Evolutionary conservation across 2,329 filamentous ascomycete genomes (phyloP).

Genomic region (Phialemoniopsis sp.): DNA sequence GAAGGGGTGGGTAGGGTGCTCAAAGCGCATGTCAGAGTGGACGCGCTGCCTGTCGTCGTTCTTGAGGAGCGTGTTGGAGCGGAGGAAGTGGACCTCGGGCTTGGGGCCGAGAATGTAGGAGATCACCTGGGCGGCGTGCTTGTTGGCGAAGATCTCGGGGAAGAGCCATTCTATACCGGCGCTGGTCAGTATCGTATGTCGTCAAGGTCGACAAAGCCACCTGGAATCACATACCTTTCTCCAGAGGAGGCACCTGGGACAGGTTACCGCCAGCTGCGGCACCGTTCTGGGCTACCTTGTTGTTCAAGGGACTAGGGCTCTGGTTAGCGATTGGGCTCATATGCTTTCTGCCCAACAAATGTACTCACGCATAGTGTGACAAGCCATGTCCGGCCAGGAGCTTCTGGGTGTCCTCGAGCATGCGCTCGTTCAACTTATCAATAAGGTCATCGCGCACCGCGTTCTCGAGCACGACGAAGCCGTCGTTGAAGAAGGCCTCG

Average conservation of each 20-base stretch:
- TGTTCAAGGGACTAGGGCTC: slow-evolving; percentile 11
- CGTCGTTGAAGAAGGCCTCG: slow-evolving; percentile 18
- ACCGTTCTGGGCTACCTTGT: slow-evolving; percentile 11
- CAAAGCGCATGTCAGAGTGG: slow-evolving; percentile 57
- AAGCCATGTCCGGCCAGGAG: slow-evolving; percentile 11
- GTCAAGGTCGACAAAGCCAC: too few relatives aligned
- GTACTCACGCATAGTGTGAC: slow-evolving; percentile 9
- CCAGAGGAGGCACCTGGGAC: slow-evolving; percentile 14
- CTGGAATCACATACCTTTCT: slow-evolving; percentile 13
- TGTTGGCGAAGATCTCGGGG: slow-evolving; percentile 22
- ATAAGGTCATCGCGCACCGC: slow-evolving; percentile 17
- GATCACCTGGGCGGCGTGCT: slow-evolving; percentile 11
- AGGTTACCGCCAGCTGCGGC: slow-evolving; percentile 15
- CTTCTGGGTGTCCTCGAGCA: slow-evolving; percentile 14
- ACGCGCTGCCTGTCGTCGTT: slow-evolving; percentile 40
- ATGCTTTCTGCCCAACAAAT: neutral
- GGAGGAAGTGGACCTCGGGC: slow-evolving; percentile 16
- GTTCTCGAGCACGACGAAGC: slow-evolving; percentile 18
- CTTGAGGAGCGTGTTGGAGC: slow-evolving; percentile 30
- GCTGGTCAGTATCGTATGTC: too few relatives aligned
- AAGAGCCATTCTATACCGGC: slow-evolving; percentile 14
- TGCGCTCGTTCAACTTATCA: slow-evolving; percentile 18
- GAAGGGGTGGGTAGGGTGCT: slow-evolving; percentile 49
- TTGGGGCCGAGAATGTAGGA: slow-evolving; percentile 14
- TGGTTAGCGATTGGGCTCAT: neutral